Evolutionary conservation across 2,329 filamentous ascomycete genomes (phyloP), one percentile per base, ranked within the genome.

Genomic region (Dactylellina sp.): DNA sequence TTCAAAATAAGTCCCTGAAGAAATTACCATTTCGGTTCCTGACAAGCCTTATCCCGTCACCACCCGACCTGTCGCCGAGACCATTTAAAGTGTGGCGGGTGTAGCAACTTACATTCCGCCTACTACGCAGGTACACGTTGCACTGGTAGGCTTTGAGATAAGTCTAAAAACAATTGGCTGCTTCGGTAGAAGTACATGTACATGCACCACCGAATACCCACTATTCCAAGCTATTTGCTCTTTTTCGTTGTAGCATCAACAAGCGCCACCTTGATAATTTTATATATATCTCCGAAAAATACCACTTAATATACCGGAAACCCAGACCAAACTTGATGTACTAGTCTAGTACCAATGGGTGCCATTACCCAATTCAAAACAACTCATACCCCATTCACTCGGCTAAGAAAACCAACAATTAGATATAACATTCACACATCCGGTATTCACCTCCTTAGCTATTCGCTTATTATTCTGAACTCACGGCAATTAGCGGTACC

Each of bases 211-310:
- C n/a, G n/a, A n/a, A n/a, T n/a, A n/a, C n/a, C n/a, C n/a, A n/a
- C n/a, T n/a, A n/a, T n/a, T n/a, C n/a, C n/a, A n/a, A n/a, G n/a
- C n/a, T n/a, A n/a, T n/a, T n/a, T n/a, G n/a, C n/a, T n/a, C n/a
- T n/a, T n/a, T n/a, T 42, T 3, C n/a, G 5, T 5, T 40, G 9
- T 40, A 14, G 37, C 12, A 22, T 24, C 20, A 4, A 18, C n/a
- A n/a, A 16, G 18, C 42, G 42, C 42, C 42, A 20, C 39, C 12
- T 42, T 32, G 4, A 32, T 9, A 32, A 7, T 40, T 40, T 46
- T 18, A 7, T 46, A 20, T 46, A 46, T 46, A 46, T 50, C 3
- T 50, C 9, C 24, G 16, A 32, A 44, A 57, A 44, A 16, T 57
- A 18, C 28, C 18, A 28, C 53, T n/a, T 1, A 3, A 42, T 44